Conservation (phyloP, 768 basidiomycete species). For the Leucocoprinus leucothites region DNA sequence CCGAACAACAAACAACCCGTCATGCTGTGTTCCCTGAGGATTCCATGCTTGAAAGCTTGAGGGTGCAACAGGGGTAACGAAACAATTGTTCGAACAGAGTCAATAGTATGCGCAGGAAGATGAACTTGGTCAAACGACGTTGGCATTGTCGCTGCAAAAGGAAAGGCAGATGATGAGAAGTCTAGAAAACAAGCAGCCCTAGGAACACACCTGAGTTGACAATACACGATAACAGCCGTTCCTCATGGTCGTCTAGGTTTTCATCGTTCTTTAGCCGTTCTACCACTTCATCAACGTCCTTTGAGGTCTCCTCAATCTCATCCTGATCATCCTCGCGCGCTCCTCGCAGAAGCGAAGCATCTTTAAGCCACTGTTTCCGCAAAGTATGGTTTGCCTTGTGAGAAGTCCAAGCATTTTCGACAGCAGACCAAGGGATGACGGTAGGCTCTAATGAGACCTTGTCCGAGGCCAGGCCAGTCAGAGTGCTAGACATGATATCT, state of each 20-base stretch:
- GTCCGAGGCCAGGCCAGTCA: conserved; percentile 20
- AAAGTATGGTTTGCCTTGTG: conserved; percentile 47
- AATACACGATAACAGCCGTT: conserved; percentile 77
- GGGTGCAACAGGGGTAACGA: conserved; percentile 87
- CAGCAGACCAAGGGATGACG: conserved; percentile 61
- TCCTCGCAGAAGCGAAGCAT: conserved; percentile 27
- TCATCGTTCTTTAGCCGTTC: conserved; percentile 73
- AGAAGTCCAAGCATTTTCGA: conserved; percentile 64
- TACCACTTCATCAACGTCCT: conserved; percentile 64
- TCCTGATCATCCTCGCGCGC: conserved; percentile 24
- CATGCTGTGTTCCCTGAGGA: conserved; percentile 89
- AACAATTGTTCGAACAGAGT: conserved; percentile 88
- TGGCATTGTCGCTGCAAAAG: conserved; percentile 51
- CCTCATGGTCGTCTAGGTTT: conserved; percentile 79
- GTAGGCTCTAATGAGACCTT: conserved; percentile 52
- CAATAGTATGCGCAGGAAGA: conserved; percentile 83
- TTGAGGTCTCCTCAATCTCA: conserved; percentile 31
- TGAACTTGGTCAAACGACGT: conserved; percentile 89
- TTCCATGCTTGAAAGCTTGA: conserved; percentile 81
- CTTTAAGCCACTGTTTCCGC: conserved; percentile 62
- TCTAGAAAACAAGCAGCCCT: not conserved
- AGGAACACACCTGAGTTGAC: conserved; percentile 68
- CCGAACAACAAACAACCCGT: conserved; percentile 90
- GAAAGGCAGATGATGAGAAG: conserved; percentile 5
- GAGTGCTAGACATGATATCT: conserved; percentile 43